These are phyloP conservation scores for Hypoxylon rubiginosum DNA, from an alignment of 2,329 filamentous ascomycete species.

Conservation along the genomic window DNA sequence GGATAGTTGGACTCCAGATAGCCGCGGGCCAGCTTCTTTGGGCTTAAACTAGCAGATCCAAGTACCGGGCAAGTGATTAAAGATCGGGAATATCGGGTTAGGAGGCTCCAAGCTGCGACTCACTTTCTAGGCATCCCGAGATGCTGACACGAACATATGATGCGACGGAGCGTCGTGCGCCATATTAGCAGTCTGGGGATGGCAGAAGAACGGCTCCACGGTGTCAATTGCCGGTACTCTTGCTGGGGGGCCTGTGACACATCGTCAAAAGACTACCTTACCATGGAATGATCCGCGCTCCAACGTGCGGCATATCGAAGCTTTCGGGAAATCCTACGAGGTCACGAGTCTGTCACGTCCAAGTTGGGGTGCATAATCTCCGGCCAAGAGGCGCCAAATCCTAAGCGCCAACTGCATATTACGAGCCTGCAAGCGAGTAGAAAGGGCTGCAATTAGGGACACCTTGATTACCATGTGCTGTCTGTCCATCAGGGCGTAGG, in stretches of 20 bases:
- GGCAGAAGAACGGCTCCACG: conserved; percentile 26
- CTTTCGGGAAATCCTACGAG: conserved; percentile 41
- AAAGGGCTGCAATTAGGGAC: conserved; percentile 15
- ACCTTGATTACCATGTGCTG: conserved; percentile 32
- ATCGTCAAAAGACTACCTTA: conserved; percentile 36
- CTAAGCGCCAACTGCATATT: conserved; percentile 31
- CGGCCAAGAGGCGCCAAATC: conserved; percentile 25
- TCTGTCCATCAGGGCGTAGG: conserved; percentile 41
- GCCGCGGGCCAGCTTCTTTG: conserved; percentile 3
- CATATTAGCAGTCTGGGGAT: conserved; percentile 32
- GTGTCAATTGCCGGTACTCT: conserved; percentile 45
- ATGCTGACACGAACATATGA: conserved; percentile 23
- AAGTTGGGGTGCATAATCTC: conserved; percentile 43
- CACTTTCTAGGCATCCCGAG: conserved; percentile 15
- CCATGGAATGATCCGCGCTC: conserved; percentile 30
- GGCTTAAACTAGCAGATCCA: conserved; percentile 5
- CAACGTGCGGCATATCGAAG: conserved; percentile 35
- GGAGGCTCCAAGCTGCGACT: conserved; percentile 11
- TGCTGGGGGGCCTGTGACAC: conserved; percentile 26
- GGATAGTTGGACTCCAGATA: conserved; percentile 4
- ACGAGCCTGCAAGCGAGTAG: conserved; percentile 16
- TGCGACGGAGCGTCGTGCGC: conserved; percentile 36
- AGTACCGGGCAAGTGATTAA: conserved; percentile 23
- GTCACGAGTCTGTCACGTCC: conserved; percentile 39
- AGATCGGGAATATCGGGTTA: conserved; percentile 31